These are phyloP conservation scores for Aechmea fasciata DNA, from an alignment of 176 grass and related monocot species.

Conservation along the genomic window DNA sequence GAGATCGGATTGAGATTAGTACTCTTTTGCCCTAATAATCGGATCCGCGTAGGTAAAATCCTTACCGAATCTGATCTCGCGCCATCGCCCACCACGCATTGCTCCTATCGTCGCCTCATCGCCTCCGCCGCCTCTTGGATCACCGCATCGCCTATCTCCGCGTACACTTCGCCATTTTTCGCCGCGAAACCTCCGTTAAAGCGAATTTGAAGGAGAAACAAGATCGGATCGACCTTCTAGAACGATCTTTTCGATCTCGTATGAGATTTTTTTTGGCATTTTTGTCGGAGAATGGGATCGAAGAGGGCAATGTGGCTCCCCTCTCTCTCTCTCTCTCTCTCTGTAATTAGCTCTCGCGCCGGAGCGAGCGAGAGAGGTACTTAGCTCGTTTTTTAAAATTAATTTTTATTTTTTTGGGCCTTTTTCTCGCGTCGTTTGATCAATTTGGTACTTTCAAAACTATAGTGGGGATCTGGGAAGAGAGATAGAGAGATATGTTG, in stretches of 20 bases:
- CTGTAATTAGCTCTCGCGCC: background rate
- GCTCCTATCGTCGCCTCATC: background rate
- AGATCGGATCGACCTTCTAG: no score
- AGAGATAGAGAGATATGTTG: no score
- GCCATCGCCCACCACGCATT: background rate
- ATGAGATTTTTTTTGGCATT: no score
- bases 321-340: background rate
- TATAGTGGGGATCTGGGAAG: background rate
- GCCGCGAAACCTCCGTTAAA: background rate
- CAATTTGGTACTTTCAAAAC: background rate
- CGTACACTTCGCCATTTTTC: constrained; percentile 4
- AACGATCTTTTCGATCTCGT: no score
- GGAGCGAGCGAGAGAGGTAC: background rate
- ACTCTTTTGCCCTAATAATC: background rate
- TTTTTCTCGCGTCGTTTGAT: background rate
- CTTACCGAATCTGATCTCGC: background rate
- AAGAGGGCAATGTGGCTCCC: background rate
- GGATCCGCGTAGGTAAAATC: background rate
- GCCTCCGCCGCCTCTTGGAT: background rate
- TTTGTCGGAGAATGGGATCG: background rate
- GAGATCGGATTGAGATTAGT: background rate
- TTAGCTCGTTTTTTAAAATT: background rate
- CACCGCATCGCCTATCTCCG: background rate
- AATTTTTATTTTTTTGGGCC: background rate
- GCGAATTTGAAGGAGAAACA: background rate